These are phyloP conservation scores for Limnomonas spitsbergensis DNA, from an alignment of 139 green algal genomes.

Conservation along the genomic window DNA sequence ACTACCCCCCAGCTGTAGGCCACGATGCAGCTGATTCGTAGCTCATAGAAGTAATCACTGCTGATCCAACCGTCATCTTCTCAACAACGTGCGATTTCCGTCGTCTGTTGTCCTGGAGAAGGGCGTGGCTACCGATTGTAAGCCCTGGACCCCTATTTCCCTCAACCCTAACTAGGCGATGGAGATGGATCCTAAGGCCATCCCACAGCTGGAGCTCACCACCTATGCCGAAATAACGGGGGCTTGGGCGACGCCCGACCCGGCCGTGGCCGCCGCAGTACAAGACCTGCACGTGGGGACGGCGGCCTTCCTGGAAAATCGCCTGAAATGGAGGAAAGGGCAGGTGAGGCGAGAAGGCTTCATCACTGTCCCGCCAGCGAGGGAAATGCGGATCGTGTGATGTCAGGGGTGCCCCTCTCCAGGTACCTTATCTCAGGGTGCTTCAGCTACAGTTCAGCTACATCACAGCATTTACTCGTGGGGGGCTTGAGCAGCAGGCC, in stretches of 20 bases:
- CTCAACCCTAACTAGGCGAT: constrained; percentile 14
- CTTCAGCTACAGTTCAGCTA: too few relatives aligned
- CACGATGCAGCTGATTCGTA: neutral
- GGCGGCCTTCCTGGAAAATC: neutral
- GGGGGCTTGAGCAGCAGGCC: too few relatives aligned
- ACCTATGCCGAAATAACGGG: constrained; percentile 44
- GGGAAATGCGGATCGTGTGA: too few relatives aligned
- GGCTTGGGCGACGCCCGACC: constrained; percentile 54
- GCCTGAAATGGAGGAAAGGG: neutral
- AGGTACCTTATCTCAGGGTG: too few relatives aligned
- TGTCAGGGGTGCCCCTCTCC: too few relatives aligned
- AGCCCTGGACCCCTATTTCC: constrained; percentile 6
- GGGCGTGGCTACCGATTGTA: too few relatives aligned
- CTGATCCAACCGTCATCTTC: neutral
- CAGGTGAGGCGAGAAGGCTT: neutral
- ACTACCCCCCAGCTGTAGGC: neutral
- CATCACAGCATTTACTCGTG: too few relatives aligned
- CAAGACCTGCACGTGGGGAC: constrained; percentile 8
- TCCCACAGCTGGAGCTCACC: constrained; percentile 21
- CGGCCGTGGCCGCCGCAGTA: constrained; percentile 20
- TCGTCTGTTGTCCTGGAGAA: too few relatives aligned
- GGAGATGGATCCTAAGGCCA: constrained; percentile 31
- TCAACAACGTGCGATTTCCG: neutral
- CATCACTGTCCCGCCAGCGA: too few relatives aligned
- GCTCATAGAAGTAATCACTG: neutral